phyloP scores from a whole-genome alignment of 192 early-diverging fungal genomes.

The Backusella circina region DNA sequence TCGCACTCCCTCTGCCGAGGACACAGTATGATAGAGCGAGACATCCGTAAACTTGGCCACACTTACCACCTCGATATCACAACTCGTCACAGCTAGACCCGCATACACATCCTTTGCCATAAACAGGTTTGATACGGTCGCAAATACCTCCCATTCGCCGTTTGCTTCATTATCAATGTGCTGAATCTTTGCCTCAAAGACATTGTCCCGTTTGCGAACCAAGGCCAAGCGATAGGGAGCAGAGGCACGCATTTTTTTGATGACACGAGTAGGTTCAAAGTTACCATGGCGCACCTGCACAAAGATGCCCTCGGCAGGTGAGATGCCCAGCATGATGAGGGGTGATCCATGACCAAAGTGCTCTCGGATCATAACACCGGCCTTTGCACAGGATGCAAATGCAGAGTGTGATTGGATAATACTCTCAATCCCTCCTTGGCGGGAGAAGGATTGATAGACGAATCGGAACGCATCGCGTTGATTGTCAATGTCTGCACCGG shows the following conservation, averaged over 20 bases:
- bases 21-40: neutral
- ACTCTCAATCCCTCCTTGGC: neutral
- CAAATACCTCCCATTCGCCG: constrained; percentile 11
- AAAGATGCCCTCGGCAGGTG: constrained; percentile 24
- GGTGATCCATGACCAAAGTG: constrained; percentile 19
- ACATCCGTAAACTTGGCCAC: constrained; percentile 29
- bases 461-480: constrained; percentile 25
- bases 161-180: neutral
- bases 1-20: neutral
- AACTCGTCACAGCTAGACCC: constrained; percentile 26
- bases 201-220: neutral
- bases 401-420: constrained; percentile 21
- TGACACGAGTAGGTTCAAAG: neutral
- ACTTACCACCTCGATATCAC: constrained; percentile 23
- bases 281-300: constrained; percentile 14
- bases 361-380: constrained; percentile 31
- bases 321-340: constrained; percentile 22
- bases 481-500: constrained; percentile 17
- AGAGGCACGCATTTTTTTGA: constrained; percentile 14
- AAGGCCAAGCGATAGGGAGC: constrained; percentile 19
- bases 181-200: constrained; percentile 13
- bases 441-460: constrained; percentile 15
- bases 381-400: constrained; percentile 29
- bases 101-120: constrained; percentile 23
- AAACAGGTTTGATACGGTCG: neutral